phyloP scores from a whole-genome alignment of 2,329 filamentous ascomycete genomes.

The Trichoderma sp. region DNA sequence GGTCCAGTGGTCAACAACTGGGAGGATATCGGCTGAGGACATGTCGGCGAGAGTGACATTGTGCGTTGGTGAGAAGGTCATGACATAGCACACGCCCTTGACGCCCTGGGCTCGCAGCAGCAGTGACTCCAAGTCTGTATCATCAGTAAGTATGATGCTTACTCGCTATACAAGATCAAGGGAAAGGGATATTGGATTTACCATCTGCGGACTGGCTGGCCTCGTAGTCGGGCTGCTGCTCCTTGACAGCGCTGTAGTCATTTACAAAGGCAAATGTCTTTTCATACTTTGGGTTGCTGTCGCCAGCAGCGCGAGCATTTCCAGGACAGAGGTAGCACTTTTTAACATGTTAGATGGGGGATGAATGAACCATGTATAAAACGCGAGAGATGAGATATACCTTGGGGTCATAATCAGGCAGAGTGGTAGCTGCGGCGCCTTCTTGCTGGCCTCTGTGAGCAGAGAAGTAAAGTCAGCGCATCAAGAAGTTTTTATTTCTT shows the following conservation, averaged over 20 bases:
- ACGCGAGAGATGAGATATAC: slow-evolving; percentile 41
- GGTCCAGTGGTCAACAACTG: slow-evolving; percentile 88
- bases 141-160: neutral
- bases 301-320: slow-evolving; percentile 85
- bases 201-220: slow-evolving; percentile 44
- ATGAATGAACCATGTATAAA: neutral
- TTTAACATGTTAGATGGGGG: neutral
- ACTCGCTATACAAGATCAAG: neutral
- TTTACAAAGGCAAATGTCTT: slow-evolving; percentile 94
- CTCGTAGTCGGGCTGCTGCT: slow-evolving; percentile 79
- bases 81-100: slow-evolving; percentile 93
- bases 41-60: slow-evolving; percentile 93
- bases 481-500: neutral
- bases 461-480: neutral
- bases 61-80: slow-evolving; percentile 90
- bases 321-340: slow-evolving; percentile 94
- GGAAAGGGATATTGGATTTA: slow-evolving; percentile 8
- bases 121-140: slow-evolving; percentile 68
- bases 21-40: slow-evolving; percentile 71
- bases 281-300: slow-evolving; percentile 81
- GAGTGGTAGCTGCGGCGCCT: slow-evolving; percentile 62
- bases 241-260: slow-evolving; percentile 96
- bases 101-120: slow-evolving; percentile 83
- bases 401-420: slow-evolving; percentile 80
- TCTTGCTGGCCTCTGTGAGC: slow-evolving; percentile 72